Conservation (phyloP, 345 rosid genomes). For the Gossypium rotundifolium region DNA sequence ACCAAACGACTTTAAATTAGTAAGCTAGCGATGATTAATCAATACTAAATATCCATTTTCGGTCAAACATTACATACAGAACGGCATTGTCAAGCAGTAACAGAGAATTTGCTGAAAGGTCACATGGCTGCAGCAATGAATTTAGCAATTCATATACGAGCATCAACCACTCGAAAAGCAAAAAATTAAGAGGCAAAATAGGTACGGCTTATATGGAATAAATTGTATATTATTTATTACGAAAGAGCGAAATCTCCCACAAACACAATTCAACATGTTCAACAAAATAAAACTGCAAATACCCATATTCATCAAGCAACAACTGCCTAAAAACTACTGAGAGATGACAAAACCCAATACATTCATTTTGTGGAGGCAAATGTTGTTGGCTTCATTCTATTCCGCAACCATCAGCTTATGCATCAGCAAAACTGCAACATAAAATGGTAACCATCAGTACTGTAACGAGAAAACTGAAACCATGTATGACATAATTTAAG, state of each 20-base stretch:
- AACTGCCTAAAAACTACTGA: not conserved
- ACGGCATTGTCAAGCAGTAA: not conserved
- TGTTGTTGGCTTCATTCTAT: conserved; percentile 3
- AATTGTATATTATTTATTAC: not conserved
- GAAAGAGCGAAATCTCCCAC: not conserved
- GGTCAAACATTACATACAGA: not conserved
- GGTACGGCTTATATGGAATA: not conserved
- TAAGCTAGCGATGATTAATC: not conserved
- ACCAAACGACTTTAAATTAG: not conserved
- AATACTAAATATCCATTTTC: not conserved
- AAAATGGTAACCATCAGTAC: not conserved
- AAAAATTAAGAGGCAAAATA: not conserved
- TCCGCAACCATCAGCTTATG: conserved; percentile 19
- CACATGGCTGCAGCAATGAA: too few species aligned
- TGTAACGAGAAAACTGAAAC: not conserved
- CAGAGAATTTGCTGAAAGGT: not conserved
- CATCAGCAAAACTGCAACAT: conserved; percentile 51
- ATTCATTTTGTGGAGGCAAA: not conserved
- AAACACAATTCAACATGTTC: not conserved
- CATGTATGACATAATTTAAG: too few species aligned
- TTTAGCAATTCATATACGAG: not conserved
- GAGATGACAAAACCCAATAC: not conserved
- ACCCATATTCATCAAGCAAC: not conserved
- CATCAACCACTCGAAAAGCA: not conserved
- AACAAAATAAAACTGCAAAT: conserved; percentile 3